These are phyloP conservation scores for Mortierella sp. DNA, from an alignment of 371 early-diverging fungal genomes.

Conservation along the genomic window DNA sequence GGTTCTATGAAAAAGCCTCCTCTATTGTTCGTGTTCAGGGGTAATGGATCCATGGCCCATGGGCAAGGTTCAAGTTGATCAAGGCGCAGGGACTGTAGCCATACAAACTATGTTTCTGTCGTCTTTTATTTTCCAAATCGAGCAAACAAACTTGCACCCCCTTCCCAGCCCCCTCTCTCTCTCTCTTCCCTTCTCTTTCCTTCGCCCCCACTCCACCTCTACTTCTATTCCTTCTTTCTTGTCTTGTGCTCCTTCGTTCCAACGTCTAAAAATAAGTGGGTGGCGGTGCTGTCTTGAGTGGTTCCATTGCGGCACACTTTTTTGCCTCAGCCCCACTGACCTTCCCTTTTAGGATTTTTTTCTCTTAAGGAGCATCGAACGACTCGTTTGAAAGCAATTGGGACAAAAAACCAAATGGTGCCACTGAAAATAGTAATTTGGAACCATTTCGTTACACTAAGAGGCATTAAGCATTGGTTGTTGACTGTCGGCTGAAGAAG, in stretches of 20 bases:
- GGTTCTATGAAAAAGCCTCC: conserved; percentile 1
- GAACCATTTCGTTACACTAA: too few relatives aligned
- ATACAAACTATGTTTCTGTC: neutral
- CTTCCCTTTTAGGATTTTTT: neutral
- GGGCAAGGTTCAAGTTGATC: neutral
- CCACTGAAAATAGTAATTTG: neutral
- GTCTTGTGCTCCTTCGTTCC: neutral
- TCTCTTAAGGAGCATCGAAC: neutral
- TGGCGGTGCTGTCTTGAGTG: conserved; percentile 10
- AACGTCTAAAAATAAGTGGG: neutral
- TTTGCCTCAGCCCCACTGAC: neutral
- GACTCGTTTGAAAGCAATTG: neutral
- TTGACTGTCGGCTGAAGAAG: too few relatives aligned
- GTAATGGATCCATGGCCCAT: conserved; percentile 1
- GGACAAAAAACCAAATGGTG: neutral
- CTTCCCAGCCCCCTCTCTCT: neutral
- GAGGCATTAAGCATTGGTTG: too few relatives aligned
- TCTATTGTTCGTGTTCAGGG: neutral
- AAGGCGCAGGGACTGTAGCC: conserved; percentile 16
- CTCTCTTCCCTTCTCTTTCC: neutral
- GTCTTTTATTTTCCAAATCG: conserved; percentile 1
- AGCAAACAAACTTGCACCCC: neutral
- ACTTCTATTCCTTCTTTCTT: too few relatives aligned
- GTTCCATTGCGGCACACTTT: neutral
- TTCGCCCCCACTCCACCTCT: too few relatives aligned